These are phyloP conservation scores for Chytridiales sp. DNA, from an alignment of 371 early-diverging fungal genomes.

Conservation along the genomic window DNA sequence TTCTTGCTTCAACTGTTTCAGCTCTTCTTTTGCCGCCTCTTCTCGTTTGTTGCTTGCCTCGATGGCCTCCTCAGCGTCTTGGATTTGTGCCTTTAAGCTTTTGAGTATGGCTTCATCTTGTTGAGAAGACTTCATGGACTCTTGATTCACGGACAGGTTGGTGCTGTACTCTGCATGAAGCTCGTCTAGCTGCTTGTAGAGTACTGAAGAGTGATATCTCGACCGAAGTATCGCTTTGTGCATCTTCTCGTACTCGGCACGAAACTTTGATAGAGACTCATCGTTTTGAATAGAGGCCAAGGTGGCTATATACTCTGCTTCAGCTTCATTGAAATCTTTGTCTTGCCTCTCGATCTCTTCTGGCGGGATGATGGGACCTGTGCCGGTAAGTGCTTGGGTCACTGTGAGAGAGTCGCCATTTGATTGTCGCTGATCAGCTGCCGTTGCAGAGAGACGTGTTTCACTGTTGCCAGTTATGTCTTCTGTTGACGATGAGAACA, in stretches of 20 bases:
- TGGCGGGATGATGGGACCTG: too few relatives aligned
- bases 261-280: conserved; percentile 32
- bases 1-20: conserved; percentile 44
- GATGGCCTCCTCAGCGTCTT: conserved; percentile 39
- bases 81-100: conserved; percentile 42
- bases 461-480: too few relatives aligned
- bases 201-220: conserved; percentile 32
- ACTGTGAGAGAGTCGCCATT: too few relatives aligned
- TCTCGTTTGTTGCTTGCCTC: conserved; percentile 42
- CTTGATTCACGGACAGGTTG: conserved; percentile 32
- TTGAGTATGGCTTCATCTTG: conserved; percentile 42
- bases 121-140: conserved; percentile 27
- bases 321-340: conserved; percentile 19
- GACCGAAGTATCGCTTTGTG: conserved; percentile 41
- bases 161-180: conserved; percentile 34
- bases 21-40: conserved; percentile 45
- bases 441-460: too few relatives aligned
- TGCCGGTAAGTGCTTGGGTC: too few relatives aligned
- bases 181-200: conserved; percentile 32
- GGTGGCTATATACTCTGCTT: conserved; percentile 29
- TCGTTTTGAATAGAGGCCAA: conserved; percentile 19
- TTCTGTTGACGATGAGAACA: too few relatives aligned
- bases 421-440: too few relatives aligned
- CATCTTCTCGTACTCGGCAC: conserved; percentile 51
- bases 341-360: conserved; percentile 36